These are phyloP conservation scores for Penicillium sclerotigenum DNA, from an alignment of 2,329 filamentous ascomycete species.

Conservation along the genomic window DNA sequence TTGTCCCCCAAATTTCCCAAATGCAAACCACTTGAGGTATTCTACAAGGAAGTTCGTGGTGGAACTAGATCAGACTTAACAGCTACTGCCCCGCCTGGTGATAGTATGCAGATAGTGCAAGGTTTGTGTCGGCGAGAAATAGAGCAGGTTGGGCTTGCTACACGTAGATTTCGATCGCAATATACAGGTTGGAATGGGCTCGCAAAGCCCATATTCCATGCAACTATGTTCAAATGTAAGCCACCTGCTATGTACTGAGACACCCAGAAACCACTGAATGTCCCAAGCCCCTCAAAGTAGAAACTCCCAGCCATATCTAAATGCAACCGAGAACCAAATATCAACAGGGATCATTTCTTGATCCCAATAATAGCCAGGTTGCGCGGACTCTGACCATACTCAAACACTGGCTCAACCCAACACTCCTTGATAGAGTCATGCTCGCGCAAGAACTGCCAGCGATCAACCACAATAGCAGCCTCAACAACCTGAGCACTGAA, in stretches of 20 bases:
- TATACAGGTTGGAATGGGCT: not conserved
- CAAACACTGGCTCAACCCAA: slow-evolving; percentile 94
- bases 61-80: not conserved
- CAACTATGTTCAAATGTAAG: not conserved
- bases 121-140: not conserved
- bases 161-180: not conserved
- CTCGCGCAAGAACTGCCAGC: slow-evolving; percentile 83
- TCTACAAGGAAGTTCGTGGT: not conserved
- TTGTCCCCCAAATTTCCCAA: not conserved
- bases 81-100: not conserved
- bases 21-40: not conserved
- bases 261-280: not conserved
- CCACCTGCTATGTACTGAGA: not conserved
- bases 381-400: slow-evolving; percentile 78
- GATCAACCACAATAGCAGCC: slow-evolving; percentile 82
- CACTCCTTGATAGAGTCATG: slow-evolving; percentile 69
- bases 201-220: not conserved
- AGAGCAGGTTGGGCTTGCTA: not conserved
- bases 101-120: not conserved
- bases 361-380: slow-evolving; percentile 93
- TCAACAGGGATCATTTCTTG: slow-evolving; percentile 56
- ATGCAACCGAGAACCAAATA: not conserved
- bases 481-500: slow-evolving; percentile 89
- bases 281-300: not conserved
- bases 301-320: not conserved